phyloP scores from a whole-genome alignment of 2,329 filamentous ascomycete genomes.

The Eutypella sp. region DNA sequence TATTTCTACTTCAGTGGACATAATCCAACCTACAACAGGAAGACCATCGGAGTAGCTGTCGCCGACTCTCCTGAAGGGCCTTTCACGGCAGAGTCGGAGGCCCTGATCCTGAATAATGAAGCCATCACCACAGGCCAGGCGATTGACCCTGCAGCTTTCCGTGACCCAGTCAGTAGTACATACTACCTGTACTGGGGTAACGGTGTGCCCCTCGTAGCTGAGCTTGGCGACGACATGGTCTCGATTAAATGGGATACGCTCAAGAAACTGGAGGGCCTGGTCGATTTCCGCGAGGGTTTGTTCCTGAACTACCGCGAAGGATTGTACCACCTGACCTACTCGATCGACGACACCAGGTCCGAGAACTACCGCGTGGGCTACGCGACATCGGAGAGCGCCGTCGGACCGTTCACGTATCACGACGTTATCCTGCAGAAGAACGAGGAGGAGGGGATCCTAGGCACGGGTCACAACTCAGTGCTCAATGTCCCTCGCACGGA shows the following conservation, averaged over 20 bases:
- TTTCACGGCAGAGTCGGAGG: slow-evolving; percentile 47
- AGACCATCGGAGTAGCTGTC: slow-evolving; percentile 59
- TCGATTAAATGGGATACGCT: slow-evolving; percentile 35
- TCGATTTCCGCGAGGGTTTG: slow-evolving; percentile 37
- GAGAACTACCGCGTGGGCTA: slow-evolving; percentile 44
- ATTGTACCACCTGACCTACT: slow-evolving; percentile 43
- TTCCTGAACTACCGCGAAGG: slow-evolving; percentile 41
- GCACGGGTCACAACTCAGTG: slow-evolving; percentile 40
- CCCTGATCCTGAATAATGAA: slow-evolving; percentile 52
- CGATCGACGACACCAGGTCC: slow-evolving; percentile 41
- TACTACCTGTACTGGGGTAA: slow-evolving; percentile 62
- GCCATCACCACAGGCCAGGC: slow-evolving; percentile 32
- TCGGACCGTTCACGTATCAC: slow-evolving; percentile 40
- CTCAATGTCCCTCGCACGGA: slow-evolving; percentile 42
- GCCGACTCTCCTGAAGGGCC: slow-evolving; percentile 53
- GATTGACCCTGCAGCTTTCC: slow-evolving; percentile 59
- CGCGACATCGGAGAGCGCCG: slow-evolving; percentile 32
- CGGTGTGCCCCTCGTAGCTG: slow-evolving; percentile 34
- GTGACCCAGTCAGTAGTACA: slow-evolving; percentile 51
- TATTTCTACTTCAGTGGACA: slow-evolving; percentile 58
- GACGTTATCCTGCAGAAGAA: slow-evolving; percentile 41
- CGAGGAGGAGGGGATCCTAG: slow-evolving; percentile 35
- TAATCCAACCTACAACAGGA: slow-evolving; percentile 48
- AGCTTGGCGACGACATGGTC: slow-evolving; percentile 41
- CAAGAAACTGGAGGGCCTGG: slow-evolving; percentile 29